Evolutionary conservation across 2,329 filamentous ascomycete species (phyloP).

Genomic region (Aspergillus fischeri): DNA sequence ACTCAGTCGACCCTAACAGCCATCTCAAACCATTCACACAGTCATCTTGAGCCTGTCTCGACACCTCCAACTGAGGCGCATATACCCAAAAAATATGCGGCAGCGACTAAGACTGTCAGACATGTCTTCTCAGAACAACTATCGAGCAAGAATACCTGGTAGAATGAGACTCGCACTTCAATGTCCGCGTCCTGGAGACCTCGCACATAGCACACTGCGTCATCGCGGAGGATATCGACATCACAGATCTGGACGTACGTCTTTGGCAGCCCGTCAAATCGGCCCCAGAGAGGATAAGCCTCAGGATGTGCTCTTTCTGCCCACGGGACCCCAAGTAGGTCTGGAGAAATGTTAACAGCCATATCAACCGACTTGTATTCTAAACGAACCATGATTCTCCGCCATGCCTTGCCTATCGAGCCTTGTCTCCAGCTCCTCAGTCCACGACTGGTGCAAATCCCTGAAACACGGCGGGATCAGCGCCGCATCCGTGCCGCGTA

Average conservation of each 20-base stretch:
- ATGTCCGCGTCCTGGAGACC: background rate
- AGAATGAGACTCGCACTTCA: background rate
- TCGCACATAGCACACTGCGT: conserved; percentile 1
- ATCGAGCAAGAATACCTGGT: background rate
- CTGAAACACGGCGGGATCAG: background rate
- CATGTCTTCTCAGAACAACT: background rate
- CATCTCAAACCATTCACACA: background rate
- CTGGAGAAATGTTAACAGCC: background rate
- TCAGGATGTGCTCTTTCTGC: background rate
- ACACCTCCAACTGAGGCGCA: background rate
- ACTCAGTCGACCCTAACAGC: background rate
- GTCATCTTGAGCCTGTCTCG: background rate
- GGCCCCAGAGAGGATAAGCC: background rate
- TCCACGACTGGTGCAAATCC: background rate
- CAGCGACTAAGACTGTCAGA: background rate
- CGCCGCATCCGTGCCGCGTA: background rate
- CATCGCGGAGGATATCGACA: background rate
- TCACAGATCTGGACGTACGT: conserved; percentile 3
- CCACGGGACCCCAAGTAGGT: background rate
- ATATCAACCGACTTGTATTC: background rate
- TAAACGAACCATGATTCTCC: background rate
- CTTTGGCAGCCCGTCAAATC: background rate
- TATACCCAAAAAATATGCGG: background rate
- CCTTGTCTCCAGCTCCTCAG: background rate
- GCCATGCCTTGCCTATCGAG: background rate